Base-by-base conservation (phyloP, 2,329 filamentous ascomycete species). In the Domatiomyces globalis region DNA sequence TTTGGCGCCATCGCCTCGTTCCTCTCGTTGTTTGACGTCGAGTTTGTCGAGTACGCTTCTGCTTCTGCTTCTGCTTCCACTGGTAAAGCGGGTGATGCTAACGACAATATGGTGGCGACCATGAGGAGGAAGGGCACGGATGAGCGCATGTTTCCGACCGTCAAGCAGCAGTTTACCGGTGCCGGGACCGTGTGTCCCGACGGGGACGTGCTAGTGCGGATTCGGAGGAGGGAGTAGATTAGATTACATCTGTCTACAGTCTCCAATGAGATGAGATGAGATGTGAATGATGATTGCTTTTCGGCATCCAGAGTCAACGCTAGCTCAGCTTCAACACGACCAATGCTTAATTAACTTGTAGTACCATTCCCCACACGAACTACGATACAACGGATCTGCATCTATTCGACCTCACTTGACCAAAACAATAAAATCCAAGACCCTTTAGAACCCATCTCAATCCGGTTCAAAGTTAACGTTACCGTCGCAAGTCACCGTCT, bases 1-100 rank as follows among this genome's bases (percentile, higher is more conserved):
- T 54, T 71, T 7, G 42, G 64, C 9, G 60, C 62, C 1, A 45
- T 68, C 1, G 67, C 66, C 6, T 53, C 45, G 18, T 19, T 52
- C 10, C 42, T 56, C 17, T 27, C 52, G 25, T 20, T 45, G 15
- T 54, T 55, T 54, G 54, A 56, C 8, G 45, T 54, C 10, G 49
- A 48, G 44, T 56, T 59, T 48, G 49, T 51, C 36, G 49, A 54
- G 36, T 58, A 49, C 43, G 48, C 52, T 10, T 49, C 48, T 25
- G 33, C 33, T 39, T 10, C 33, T 39, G 1, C 33, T 39, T 5
- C 33, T 39, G 12, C 33, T 15, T 5, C 33, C 5, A 15, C 33
- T 5, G 10, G 8, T 15, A 15, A 12, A 5, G 33, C 33, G 2
- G 33, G 10, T 39, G 12, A 39, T 15, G 4, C 33, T 15, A 2